Evolutionary conservation across 1,284 basidiomycete species (phyloP).

Genomic region (Erythrobasidium hasegawianum): DNA sequence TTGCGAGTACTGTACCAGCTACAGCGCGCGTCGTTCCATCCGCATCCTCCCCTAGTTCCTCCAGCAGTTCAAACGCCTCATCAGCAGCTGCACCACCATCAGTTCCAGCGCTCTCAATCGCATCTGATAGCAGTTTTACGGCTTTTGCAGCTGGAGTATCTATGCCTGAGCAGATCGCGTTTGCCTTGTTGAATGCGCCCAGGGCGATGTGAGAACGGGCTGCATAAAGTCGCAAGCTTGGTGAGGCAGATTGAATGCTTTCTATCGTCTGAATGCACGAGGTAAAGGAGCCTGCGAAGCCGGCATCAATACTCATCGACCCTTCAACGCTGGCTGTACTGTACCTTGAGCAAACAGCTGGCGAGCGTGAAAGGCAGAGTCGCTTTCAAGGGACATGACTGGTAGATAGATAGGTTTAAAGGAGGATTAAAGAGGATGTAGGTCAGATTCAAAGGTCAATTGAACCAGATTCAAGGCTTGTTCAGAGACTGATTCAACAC

Average conservation of each 20-base stretch:
- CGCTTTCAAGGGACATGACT: slow-evolving; percentile 27
- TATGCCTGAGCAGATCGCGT: slow-evolving; percentile 4
- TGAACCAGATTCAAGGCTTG: too few relatives aligned
- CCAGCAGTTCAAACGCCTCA: slow-evolving; percentile 73
- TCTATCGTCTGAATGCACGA: slow-evolving; percentile 40
- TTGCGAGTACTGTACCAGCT: slow-evolving; percentile 63
- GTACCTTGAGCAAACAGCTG: slow-evolving; percentile 34
- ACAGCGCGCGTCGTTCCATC: slow-evolving; percentile 64
- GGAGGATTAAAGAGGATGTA: too few relatives aligned
- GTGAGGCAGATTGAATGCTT: slow-evolving; percentile 34
- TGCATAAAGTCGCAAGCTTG: slow-evolving; percentile 60
- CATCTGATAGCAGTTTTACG: slow-evolving; percentile 65
- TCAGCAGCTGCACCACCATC: slow-evolving; percentile 62
- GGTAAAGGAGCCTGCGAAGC: slow-evolving; percentile 41
- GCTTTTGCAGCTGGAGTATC: slow-evolving; percentile 67
- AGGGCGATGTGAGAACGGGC: slow-evolving; percentile 78
- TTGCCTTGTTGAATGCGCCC: slow-evolving; percentile 51
- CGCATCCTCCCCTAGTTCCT: slow-evolving; percentile 71
- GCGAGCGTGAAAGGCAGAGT: slow-evolving; percentile 34
- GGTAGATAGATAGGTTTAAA: too few relatives aligned
- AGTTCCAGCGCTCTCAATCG: slow-evolving; percentile 52
- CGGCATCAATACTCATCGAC: background rate
- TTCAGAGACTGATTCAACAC: too few relatives aligned
- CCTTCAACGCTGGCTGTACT: too few relatives aligned
- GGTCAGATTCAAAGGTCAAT: too few relatives aligned